These are phyloP conservation scores for Monosporozyma yasuniensis DNA, from an alignment of 805 yeast species.

Conservation along the genomic window DNA sequence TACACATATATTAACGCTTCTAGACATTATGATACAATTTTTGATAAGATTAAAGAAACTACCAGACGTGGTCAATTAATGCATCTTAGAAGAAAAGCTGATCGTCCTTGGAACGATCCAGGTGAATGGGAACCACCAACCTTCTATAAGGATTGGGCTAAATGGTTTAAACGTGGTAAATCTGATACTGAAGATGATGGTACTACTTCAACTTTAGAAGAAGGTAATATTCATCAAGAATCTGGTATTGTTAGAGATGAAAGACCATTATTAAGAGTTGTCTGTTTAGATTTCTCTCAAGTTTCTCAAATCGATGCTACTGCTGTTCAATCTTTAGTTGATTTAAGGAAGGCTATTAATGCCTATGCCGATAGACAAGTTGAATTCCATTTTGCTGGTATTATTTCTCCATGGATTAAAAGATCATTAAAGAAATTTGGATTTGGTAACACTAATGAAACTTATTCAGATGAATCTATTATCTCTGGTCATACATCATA, in stretches of 20 bases:
- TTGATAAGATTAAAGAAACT: conserved; percentile 52
- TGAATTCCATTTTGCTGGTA: conserved; percentile 83
- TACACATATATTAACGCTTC: conserved; percentile 79
- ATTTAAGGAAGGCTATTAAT: conserved; percentile 62
- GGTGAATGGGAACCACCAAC: conserved; percentile 43
- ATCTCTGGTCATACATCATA: conserved; percentile 28
- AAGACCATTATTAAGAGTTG: conserved; percentile 59
- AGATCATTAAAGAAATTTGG: conserved; percentile 68
- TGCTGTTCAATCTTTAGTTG: conserved; percentile 68
- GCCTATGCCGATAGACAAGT: conserved; percentile 73
- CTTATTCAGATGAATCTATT: conserved; percentile 26
- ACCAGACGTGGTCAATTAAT: conserved; percentile 54
- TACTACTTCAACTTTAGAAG: not conserved
- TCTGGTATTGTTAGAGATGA: conserved; percentile 28
- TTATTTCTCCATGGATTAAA: conserved; percentile 79
- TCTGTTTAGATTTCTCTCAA: conserved; percentile 75
- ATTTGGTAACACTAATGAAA: conserved; percentile 53
- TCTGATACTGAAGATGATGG: conserved; percentile 12
- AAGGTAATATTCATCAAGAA: conserved; percentile 28
- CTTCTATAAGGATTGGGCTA: conserved; percentile 15
- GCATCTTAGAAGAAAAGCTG: conserved; percentile 31
- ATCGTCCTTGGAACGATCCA: conserved; percentile 87
- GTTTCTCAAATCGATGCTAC: conserved; percentile 74
- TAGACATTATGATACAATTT: conserved; percentile 56
- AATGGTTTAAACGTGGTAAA: conserved; percentile 11